These are phyloP conservation scores for Nakazawaea holstii DNA, from an alignment of 805 yeast species.

Conservation along the genomic window DNA sequence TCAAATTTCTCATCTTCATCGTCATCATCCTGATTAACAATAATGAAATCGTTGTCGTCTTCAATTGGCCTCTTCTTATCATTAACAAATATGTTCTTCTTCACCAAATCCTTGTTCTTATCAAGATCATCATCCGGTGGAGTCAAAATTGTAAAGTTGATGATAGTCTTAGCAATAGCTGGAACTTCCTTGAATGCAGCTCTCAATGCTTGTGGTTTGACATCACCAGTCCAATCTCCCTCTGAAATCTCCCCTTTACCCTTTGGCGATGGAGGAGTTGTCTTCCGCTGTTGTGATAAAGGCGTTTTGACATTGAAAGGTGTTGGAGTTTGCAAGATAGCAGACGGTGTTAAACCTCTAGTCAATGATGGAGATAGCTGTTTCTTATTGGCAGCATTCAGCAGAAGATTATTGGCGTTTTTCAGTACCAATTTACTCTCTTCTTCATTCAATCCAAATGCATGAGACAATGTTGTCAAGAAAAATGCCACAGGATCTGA, in stretches of 20 bases:
- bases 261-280: constrained; percentile 33
- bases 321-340: constrained; percentile 31
- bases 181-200: constrained; percentile 43
- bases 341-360: constrained; percentile 30
- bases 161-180: constrained; percentile 27
- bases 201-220: constrained; percentile 38
- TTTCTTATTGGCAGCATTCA: constrained; percentile 5
- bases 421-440: constrained; percentile 22
- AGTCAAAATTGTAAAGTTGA: constrained; percentile 21
- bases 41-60: constrained; percentile 11
- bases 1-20: constrained; percentile 7
- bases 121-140: constrained; percentile 25
- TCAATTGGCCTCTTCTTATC: constrained; percentile 14
- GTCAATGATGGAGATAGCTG: constrained; percentile 11
- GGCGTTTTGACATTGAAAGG: constrained; percentile 30
- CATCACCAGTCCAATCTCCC: constrained; percentile 30
- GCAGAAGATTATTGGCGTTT: constrained; percentile 8
- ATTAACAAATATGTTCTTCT: constrained; percentile 8
- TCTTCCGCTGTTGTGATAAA: constrained; percentile 13
- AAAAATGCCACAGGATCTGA: constrained; percentile 44
- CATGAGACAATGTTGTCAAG: constrained; percentile 44
- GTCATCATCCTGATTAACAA: constrained; percentile 13
- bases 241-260: constrained; percentile 17
- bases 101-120: constrained; percentile 10
- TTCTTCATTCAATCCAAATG: constrained; percentile 39